Evolutionary conservation across 306 rosid genomes (phyloP).

Genomic region (Aeschynomene evenia): DNA sequence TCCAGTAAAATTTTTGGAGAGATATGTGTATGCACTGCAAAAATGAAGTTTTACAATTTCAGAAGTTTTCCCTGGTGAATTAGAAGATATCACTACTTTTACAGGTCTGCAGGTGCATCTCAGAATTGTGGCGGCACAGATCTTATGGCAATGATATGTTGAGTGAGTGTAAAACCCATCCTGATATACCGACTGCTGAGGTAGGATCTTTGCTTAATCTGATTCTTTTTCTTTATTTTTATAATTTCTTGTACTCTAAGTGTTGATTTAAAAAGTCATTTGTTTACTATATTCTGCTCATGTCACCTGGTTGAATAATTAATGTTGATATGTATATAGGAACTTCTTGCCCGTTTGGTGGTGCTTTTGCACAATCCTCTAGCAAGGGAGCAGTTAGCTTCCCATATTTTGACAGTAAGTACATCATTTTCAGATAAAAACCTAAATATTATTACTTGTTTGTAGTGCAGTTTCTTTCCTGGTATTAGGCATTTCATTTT

Average conservation of each 20-base stretch:
- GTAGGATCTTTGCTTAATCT: slow-evolving; percentile 37
- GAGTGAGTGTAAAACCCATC: slow-evolving; percentile 70
- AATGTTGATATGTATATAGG: slow-evolving; percentile 52
- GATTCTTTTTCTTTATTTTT: not conserved
- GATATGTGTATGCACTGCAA: slow-evolving; percentile 4
- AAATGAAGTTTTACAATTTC: not conserved
- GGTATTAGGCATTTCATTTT: not conserved
- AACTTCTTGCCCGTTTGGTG: slow-evolving; percentile 85
- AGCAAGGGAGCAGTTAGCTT: slow-evolving; percentile 84
- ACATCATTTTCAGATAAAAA: slow-evolving; percentile 18
- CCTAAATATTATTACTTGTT: not conserved
- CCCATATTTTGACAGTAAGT: slow-evolving; percentile 86
- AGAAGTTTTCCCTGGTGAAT: slow-evolving; percentile 18
- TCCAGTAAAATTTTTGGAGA: not conserved
- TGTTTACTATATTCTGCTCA: slow-evolving; percentile 23
- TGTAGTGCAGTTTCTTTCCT: slow-evolving; percentile 16
- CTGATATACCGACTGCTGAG: slow-evolving; percentile 82
- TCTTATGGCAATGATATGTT: slow-evolving; percentile 59
- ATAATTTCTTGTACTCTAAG: slow-evolving; percentile 1
- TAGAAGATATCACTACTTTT: slow-evolving; percentile 28
- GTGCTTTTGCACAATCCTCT: slow-evolving; percentile 95
- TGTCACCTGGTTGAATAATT: slow-evolving; percentile 26
- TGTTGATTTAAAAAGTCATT: not conserved
- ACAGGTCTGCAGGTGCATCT: slow-evolving; percentile 96
- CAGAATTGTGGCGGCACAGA: slow-evolving; percentile 86